A percentile compares a stretch with the other conserved stretches of the same genome.
Conservation (phyloP, 1,284 basidiomycete species). For the Irpex sp. region DNA sequence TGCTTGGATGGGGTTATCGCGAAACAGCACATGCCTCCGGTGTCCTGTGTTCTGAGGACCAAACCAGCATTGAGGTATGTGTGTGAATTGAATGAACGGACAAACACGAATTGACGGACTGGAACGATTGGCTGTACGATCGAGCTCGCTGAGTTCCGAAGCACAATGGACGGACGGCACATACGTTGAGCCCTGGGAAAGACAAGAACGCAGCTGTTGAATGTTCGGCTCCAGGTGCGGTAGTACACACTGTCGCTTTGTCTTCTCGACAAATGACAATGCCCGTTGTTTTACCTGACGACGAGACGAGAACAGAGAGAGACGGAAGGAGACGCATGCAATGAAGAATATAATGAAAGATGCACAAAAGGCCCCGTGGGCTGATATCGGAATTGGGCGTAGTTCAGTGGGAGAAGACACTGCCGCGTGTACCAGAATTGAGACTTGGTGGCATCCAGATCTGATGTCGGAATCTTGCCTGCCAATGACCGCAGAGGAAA, state of each 20-base stretch:
- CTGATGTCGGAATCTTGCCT: slow-evolving; percentile 4
- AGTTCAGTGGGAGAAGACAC: neutral
- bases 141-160: slow-evolving; percentile 6
- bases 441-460: slow-evolving; percentile 7
- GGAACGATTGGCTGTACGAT: neutral
- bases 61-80: neutral
- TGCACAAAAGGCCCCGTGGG: neutral
- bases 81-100: neutral
- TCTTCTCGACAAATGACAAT: neutral
- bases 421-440: slow-evolving; percentile 4
- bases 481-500: neutral
- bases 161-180: neutral
- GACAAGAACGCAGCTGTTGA: neutral
- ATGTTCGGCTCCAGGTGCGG: neutral
- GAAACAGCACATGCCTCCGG: neutral
- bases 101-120: neutral
- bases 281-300: neutral
- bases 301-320: neutral
- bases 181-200: neutral
- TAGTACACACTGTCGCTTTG: neutral
- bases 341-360: neutral
- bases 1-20: neutral
- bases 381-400: neutral
- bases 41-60: too few species aligned
- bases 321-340: neutral